Conservation (phyloP, 371 early-diverging fungal genomes). For the Furculomyces boomerangus region DNA sequence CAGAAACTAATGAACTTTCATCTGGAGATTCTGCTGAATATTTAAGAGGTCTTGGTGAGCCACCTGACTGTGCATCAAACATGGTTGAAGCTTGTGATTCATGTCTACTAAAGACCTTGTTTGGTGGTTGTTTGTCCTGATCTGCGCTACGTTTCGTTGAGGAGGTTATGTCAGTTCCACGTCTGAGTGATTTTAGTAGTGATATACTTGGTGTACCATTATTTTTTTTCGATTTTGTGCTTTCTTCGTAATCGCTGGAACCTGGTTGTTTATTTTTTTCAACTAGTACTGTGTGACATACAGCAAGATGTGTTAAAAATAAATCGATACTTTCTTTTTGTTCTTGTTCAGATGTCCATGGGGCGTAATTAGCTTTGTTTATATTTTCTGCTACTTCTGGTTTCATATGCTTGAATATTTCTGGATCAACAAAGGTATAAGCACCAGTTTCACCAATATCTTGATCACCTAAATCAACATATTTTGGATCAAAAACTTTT, state of each 20-base stretch:
- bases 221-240: too few species aligned
- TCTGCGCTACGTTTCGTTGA: neutral
- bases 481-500: constrained; percentile 45
- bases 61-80: neutral
- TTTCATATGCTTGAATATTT: constrained; percentile 28
- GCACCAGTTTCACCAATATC: constrained; percentile 21
- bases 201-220: too few species aligned
- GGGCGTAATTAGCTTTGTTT: constrained; percentile 21
- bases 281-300: constrained; percentile 87
- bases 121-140: too few species aligned
- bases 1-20: constrained; percentile 63
- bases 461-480: constrained; percentile 41
- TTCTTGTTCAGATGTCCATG: neutral
- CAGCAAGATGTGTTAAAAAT: constrained; percentile 68
- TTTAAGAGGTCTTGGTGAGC: neutral
- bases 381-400: constrained; percentile 24
- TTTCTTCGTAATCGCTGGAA: too few species aligned
- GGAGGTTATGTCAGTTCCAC: neutral
- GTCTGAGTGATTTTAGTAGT: too few species aligned
- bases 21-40: constrained; percentile 70
- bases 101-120: too few species aligned
- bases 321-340: constrained; percentile 29
- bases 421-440: constrained; percentile 72
- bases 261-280: constrained; percentile 29
- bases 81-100: too few species aligned